These are phyloP conservation scores for Citrullus amarus DNA, from an alignment of 306 rosid genomes.

Conservation along the genomic window DNA sequence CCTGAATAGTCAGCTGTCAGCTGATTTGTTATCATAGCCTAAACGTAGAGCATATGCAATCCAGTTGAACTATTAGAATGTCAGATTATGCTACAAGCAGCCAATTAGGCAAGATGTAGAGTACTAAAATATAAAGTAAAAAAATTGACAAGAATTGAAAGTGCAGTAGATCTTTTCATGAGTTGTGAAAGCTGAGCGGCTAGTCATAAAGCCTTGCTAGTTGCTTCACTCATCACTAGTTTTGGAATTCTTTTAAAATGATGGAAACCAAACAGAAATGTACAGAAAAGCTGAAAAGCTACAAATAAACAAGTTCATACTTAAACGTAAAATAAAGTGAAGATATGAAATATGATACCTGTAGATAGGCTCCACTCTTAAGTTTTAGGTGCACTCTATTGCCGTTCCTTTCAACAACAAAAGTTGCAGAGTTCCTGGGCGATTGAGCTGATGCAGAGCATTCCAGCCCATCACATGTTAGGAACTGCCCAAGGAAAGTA, in stretches of 20 bases:
- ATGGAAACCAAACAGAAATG: background rate
- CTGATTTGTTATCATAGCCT: constrained; percentile 56
- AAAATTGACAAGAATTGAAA: background rate
- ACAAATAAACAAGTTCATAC: background rate
- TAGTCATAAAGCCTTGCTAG: background rate
- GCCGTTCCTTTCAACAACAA: constrained; percentile 42
- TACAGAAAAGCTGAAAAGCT: background rate
- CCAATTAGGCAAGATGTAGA: background rate
- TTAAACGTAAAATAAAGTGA: background rate
- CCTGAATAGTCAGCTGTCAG: constrained; percentile 62
- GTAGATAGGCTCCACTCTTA: constrained; percentile 46
- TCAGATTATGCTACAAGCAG: background rate
- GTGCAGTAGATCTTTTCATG: background rate
- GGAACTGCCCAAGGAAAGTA: constrained; percentile 55
- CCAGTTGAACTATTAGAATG: constrained; percentile 3
- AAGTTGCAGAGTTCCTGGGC: constrained; percentile 44
- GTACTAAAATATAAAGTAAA: background rate
- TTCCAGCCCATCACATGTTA: constrained; percentile 48
- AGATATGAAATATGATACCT: constrained; percentile 29
- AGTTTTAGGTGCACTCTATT: constrained; percentile 55
- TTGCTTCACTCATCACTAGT: background rate
- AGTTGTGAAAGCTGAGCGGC: background rate
- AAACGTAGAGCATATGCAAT: constrained; percentile 11
- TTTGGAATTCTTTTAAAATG: background rate
- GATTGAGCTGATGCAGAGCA: constrained; percentile 56